A percentile compares a stretch with the other conserved stretches of the same genome.
Evolutionary conservation across 2,329 filamentous ascomycete genomes (phyloP).

Genomic region (Neophaeococcomyces aloes): DNA sequence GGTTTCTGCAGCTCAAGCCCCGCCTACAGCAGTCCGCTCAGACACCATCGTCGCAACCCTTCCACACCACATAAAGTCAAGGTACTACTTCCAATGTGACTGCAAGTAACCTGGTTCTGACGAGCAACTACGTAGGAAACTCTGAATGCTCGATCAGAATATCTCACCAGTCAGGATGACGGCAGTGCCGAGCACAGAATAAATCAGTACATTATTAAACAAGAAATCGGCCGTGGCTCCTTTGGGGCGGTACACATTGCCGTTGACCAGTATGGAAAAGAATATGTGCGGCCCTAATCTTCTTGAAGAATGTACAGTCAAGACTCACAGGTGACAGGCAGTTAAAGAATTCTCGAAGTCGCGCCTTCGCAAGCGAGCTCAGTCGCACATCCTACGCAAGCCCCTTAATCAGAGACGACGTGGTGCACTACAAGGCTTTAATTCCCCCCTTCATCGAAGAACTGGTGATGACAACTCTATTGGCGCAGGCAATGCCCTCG

Average conservation of each 20-base stretch:
- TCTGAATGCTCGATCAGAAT: conserved; percentile 77
- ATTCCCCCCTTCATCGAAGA: conserved; percentile 53
- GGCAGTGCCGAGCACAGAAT: conserved; percentile 73
- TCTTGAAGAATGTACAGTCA: too few species aligned
- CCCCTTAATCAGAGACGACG: conserved; percentile 44
- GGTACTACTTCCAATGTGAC: conserved; percentile 27
- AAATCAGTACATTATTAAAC: conserved; percentile 88
- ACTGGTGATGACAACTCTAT: conserved; percentile 36
- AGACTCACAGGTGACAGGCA: too few species aligned
- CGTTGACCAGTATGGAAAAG: conserved; percentile 76
- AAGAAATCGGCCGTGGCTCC: conserved; percentile 93
- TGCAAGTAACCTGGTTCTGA: background rate
- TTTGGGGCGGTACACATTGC: conserved; percentile 90
- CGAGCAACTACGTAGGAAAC: conserved; percentile 74
- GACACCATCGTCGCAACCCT: conserved; percentile 53
- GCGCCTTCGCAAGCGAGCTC: conserved; percentile 74
- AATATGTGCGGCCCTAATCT: too few species aligned
- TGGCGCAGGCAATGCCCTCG: conserved; percentile 59
- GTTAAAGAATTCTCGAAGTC: conserved; percentile 97
- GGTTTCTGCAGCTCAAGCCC: conserved; percentile 41
- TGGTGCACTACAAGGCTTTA: conserved; percentile 45
- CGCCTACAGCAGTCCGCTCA: conserved; percentile 51
- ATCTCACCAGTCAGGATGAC: conserved; percentile 73
- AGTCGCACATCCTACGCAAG: conserved; percentile 72
- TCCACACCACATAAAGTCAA: conserved; percentile 54